phyloP scores from a whole-genome alignment of 2,329 filamentous ascomycete species.

The Talaromyces sp. region DNA sequence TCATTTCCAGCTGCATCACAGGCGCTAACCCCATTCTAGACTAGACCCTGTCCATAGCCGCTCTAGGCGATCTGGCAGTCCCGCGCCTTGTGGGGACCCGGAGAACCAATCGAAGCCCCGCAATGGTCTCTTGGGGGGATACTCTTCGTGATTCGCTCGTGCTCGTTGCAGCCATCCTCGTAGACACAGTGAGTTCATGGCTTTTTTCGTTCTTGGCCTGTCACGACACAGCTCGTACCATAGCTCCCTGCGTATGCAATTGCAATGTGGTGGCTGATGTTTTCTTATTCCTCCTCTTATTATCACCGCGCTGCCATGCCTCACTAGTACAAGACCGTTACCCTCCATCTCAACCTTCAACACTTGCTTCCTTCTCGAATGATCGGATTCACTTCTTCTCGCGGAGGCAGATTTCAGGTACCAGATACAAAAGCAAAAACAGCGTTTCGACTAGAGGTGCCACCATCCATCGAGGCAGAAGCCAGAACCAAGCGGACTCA shows the following conservation, averaged over 20 bases:
- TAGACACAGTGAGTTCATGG: background rate
- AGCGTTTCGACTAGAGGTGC: background rate
- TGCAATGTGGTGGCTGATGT: background rate
- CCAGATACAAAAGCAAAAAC: background rate
- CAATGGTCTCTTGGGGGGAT: background rate
- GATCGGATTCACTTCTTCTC: background rate
- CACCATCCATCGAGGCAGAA: background rate
- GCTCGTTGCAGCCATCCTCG: background rate
- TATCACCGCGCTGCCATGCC: background rate
- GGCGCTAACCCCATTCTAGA: conserved; percentile 13
- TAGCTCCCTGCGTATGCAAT: background rate
- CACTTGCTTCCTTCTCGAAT: background rate
- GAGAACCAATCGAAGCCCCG: conserved; percentile 4
- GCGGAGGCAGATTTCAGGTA: background rate
- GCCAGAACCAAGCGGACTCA: background rate
- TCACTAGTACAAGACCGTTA: background rate
- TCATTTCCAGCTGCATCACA: conserved; percentile 3
- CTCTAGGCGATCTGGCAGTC: conserved; percentile 12
- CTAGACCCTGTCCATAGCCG: conserved; percentile 1
- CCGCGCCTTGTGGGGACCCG: background rate
- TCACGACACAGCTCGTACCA: background rate
- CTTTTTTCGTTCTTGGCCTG: background rate
- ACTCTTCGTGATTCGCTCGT: background rate
- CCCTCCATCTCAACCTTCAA: background rate
- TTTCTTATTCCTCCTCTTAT: background rate